These are phyloP conservation scores for Rheum nobile DNA, from an alignment of 148 eudicot species.

Conservation along the genomic window DNA sequence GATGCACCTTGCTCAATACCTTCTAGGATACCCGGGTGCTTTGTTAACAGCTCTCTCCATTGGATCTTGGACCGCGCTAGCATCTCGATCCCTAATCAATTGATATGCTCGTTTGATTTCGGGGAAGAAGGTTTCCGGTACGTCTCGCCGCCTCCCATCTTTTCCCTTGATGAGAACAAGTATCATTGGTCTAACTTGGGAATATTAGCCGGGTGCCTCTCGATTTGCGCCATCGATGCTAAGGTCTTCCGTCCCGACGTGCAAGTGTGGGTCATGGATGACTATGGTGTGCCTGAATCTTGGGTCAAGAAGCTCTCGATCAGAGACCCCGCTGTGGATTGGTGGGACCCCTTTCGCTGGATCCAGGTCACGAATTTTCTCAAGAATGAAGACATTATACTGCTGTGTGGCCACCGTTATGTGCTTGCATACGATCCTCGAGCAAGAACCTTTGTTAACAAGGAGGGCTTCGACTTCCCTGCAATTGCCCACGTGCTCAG, in stretches of 20 bases:
- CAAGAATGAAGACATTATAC: slow-evolving; percentile 12
- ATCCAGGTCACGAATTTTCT: slow-evolving; percentile 20
- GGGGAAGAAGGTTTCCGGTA: slow-evolving; percentile 20
- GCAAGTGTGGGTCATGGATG: slow-evolving; percentile 35
- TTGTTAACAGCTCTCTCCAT: slow-evolving; percentile 18
- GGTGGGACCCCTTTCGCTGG: slow-evolving; percentile 36
- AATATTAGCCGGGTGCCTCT: slow-evolving; percentile 18
- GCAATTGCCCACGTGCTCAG: slow-evolving; percentile 22
- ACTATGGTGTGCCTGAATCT: slow-evolving; percentile 26
- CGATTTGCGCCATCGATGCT: slow-evolving; percentile 25
- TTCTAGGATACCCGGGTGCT: slow-evolving; percentile 22
- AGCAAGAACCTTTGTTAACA: slow-evolving; percentile 2
- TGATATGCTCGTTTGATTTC: slow-evolving; percentile 27
- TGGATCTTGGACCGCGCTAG: slow-evolving; percentile 17
- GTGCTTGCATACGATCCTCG: slow-evolving; percentile 17
- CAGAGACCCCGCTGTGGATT: slow-evolving; percentile 24
- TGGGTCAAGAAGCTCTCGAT: slow-evolving; percentile 26
- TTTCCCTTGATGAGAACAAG: neutral
- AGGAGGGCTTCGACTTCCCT: slow-evolving; percentile 7
- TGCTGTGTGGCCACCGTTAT: slow-evolving; percentile 15
- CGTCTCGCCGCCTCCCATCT: slow-evolving; percentile 21
- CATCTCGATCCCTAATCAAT: neutral
- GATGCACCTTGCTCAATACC: slow-evolving; percentile 18
- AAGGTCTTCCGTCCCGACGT: slow-evolving; percentile 18
- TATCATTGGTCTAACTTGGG: slow-evolving; percentile 27